Evolutionary conservation across 306 rosid genomes (phyloP), one percentile per base, ranked within the genome.

Genomic region (Vicia villosa): DNA sequence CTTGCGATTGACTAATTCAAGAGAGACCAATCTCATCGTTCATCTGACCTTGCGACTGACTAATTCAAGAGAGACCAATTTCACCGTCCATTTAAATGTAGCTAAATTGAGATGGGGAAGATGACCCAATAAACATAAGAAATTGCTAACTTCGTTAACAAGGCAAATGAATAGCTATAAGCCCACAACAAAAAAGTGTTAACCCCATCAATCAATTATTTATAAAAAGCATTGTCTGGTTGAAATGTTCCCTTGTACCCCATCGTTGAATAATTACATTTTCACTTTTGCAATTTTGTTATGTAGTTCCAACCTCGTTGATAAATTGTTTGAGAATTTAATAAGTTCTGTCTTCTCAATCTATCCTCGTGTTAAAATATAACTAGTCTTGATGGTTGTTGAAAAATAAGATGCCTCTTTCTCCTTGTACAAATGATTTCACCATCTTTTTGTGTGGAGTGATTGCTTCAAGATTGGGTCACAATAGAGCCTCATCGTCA

Each of bases 201-300:
- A 81, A 79, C 64, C 68, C 71, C 72, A 26, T 56, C 38, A 74
- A 76, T 83, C 38, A 75, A 76, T 83, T 79, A 83, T 80, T 80
- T 72, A 82, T 78, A 32, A 69, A 80, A 80, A 69, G 73, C 56
- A 37, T 79, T 87, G 86, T 89, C 83, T 54, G 76, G 86, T 80
- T 84, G 86, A 90, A 85, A 77, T 80, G 82, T 77, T 81, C 79
- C 55, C 66, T 22, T 74, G 80, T 87, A 69, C 80, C 88, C 85
- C 81, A 81, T 82, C 73, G 52, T 81, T 72, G 78, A 77, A 81
- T 83, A 87, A 87, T 87, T 85, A 79, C 86, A 77, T 62, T 50
- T 49, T 71, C 12, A 14, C 63, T 56, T 56, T 56, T 13, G 71
- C 73, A 84, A 86, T 89, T 89, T 89, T 83, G 85, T 84, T 85